phyloP scores from a whole-genome alignment of 257 asterid species.

The Nicotiana otophora region DNA sequence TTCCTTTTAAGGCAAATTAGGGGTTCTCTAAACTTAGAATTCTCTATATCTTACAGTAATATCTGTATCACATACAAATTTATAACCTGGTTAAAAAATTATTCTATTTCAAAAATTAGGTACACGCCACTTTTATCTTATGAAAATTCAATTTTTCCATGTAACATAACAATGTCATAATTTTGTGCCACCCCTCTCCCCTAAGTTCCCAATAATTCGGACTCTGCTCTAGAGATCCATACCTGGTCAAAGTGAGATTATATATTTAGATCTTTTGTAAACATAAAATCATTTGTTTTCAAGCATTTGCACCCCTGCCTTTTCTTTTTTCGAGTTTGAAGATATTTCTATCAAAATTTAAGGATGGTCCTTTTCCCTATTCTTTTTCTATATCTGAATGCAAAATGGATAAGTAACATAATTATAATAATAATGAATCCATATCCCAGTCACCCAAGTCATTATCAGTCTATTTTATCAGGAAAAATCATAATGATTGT shows the following conservation, averaged over 20 bases:
- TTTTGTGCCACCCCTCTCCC: neutral
- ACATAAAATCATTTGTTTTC: neutral
- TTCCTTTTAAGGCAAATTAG: too few relatives aligned
- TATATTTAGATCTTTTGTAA: neutral
- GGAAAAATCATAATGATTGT: neutral
- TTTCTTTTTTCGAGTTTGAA: neutral
- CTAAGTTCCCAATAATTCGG: neutral
- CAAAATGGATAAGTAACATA: neutral
- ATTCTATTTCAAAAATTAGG: neutral
- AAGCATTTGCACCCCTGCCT: neutral
- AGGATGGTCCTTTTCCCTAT: neutral
- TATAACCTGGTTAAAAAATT: neutral
- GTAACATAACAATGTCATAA: neutral
- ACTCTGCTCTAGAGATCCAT: neutral
- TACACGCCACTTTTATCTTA: neutral
- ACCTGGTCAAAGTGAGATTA: neutral
- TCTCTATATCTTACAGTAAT: too few relatives aligned
- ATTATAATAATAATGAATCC: too few relatives aligned
- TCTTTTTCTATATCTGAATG: neutral
- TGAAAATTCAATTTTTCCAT: neutral
- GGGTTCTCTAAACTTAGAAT: too few relatives aligned
- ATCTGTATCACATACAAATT: neutral
- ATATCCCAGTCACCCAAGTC: neutral
- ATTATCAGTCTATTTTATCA: neutral
- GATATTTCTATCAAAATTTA: neutral